These are phyloP conservation scores for Casuarina cunninghamiana DNA, from an alignment of 306 rosid species.

Conservation along the genomic window DNA sequence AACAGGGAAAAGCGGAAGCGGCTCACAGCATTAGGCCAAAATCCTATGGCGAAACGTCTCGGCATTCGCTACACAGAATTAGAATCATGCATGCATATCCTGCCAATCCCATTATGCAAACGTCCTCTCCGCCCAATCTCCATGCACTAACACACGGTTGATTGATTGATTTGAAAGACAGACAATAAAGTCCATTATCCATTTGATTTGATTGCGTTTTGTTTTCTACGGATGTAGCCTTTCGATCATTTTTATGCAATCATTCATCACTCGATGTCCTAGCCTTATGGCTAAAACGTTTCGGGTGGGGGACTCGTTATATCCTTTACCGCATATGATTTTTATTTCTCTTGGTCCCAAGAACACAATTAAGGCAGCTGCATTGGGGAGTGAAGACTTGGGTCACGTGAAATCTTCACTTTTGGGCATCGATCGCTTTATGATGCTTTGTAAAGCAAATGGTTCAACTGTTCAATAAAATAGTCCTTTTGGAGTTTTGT, in stretches of 20 bases:
- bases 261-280: background rate
- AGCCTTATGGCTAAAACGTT: background rate
- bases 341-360: no score
- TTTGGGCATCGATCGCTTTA: no score
- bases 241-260: slow-evolving; percentile 1
- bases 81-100: slow-evolving; percentile 7
- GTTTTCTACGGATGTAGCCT: background rate
- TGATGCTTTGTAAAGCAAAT: no score
- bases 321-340: background rate
- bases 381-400: no score
- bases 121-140: background rate
- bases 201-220: background rate
- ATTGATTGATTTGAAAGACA: slow-evolving; percentile 1
- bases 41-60: slow-evolving; percentile 8
- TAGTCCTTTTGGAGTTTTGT: no score
- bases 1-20: slow-evolving; percentile 17
- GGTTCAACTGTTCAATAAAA: no score
- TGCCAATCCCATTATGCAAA: slow-evolving; percentile 9
- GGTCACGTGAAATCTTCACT: no score
- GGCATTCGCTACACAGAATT: background rate
- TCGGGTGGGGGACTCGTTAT: background rate
- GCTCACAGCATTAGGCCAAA: slow-evolving; percentile 42
- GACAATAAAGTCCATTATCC: background rate
- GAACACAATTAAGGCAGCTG: no score
- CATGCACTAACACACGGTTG: background rate